Base-by-base conservation (phyloP, 345 rosid genomes). In the Salix arbutifolia region DNA sequence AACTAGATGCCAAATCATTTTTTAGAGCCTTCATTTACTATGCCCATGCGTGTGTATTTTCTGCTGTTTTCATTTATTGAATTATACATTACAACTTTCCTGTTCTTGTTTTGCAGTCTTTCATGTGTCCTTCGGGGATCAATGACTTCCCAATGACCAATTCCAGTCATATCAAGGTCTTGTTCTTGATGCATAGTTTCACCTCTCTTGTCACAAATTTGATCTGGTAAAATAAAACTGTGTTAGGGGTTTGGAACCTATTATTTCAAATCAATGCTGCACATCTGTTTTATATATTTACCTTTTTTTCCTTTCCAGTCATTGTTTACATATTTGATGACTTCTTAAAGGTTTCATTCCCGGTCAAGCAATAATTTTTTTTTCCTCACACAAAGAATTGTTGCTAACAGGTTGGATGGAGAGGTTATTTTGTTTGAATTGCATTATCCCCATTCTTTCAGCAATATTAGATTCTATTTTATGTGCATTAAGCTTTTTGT, bases 71-170 rank as follows among this genome's bases (percentile, higher is more conserved):
- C 8, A 8, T 12, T 61, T 19, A 44, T 37, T 10, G 33, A 65
- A 40, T 46, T n/a, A 35, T 56, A 7, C 61, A 1, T 56, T 68
- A 9, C 5, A 12, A 18, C 77, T 26, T 12, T 30, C 17, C 35
- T 73, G 28, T 44, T 42, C 19, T 61, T 69, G 28, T 70, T 73
- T 48, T 84, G 85, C 78, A 96, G 99, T 92, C 99, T 58, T 96
- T 96, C 79, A 93, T 96, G 97, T 96, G 98, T 80, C 98, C 98
- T 69, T 96, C 99, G 4, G 99, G 98, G 79, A 93, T 93, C 85
- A 81, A 91, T 26, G 99, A 96, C 89, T 96, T 96, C 67, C 98
- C 97, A 17, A 96, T 96, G 99, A 93, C 99, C 70, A 89, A 87
- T 77, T 82, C 84, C 50, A 86, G 82, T 82, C 99, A 96, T 73